Evolutionary conservation across 495 filamentous ascomycete genomes (phyloP).

Genomic region (Aspergillus egyptiacus): DNA sequence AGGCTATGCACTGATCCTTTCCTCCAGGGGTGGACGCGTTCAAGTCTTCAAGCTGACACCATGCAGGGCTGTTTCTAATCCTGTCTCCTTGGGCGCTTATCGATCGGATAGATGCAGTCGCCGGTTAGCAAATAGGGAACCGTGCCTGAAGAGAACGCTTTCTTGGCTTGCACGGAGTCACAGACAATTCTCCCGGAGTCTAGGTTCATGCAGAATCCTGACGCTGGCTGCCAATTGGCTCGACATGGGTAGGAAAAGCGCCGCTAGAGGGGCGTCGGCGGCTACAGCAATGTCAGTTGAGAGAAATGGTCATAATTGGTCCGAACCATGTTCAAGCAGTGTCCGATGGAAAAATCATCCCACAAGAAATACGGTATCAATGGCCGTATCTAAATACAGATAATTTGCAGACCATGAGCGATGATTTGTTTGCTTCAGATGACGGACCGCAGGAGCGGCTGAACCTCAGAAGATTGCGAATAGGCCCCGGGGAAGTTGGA

Average conservation of each 20-base stretch:
- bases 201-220: not conserved
- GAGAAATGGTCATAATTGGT: slow-evolving; percentile 1
- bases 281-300: slow-evolving; percentile 3
- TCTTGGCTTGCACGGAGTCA: slow-evolving; percentile 6
- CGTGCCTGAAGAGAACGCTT: not conserved
- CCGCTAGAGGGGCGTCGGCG: slow-evolving; percentile 3
- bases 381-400: no score
- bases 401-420: not conserved
- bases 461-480: no score
- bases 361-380: no score
- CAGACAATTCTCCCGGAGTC: no score
- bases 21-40: slow-evolving; percentile 1
- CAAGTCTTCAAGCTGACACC: slow-evolving; percentile 3
- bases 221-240: not conserved
- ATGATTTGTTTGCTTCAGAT: not conserved
- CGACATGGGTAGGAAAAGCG: not conserved
- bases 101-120: slow-evolving; percentile 1
- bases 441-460: no score
- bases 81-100: slow-evolving; percentile 12
- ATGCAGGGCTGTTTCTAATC: slow-evolving; percentile 11
- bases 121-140: not conserved
- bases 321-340: not conserved
- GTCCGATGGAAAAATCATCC: no score
- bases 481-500: no score
- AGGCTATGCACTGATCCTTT: not conserved